These are phyloP conservation scores for Oryza nivara DNA, from an alignment of 176 grass and related monocot genomes.

Conservation along the genomic window DNA sequence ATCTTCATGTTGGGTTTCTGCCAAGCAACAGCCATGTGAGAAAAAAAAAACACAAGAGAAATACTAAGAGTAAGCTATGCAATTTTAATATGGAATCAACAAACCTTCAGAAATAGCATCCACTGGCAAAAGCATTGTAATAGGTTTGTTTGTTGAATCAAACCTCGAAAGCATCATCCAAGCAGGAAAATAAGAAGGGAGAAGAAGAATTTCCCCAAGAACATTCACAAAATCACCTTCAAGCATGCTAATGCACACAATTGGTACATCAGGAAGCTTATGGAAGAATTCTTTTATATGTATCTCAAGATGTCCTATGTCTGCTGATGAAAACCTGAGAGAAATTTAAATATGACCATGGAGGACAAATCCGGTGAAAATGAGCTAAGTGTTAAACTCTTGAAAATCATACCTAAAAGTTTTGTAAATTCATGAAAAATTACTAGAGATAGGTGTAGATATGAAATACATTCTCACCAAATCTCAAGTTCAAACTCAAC, in stretches of 20 bases:
- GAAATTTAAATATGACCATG: conserved; percentile 22
- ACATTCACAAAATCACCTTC: conserved; percentile 69
- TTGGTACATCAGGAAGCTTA: conserved; percentile 69
- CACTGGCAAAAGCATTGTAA: conserved; percentile 78
- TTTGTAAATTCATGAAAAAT: too few relatives aligned
- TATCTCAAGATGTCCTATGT: conserved; percentile 66
- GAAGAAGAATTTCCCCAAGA: conserved; percentile 57
- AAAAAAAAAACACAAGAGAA: conserved; percentile 29
- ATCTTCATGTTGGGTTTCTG: conserved; percentile 59
- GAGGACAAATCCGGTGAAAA: too few relatives aligned
- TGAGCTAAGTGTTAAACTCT: too few relatives aligned
- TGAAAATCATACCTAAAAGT: too few relatives aligned
- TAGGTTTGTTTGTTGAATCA: conserved; percentile 65
- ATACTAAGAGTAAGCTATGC: conserved; percentile 24
- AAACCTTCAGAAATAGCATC: conserved; percentile 61
- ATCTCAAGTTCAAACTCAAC: too few relatives aligned
- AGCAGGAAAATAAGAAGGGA: conserved; percentile 61
- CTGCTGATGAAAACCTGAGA: conserved; percentile 54
- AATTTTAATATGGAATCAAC: conserved; percentile 17
- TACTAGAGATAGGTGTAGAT: too few relatives aligned
- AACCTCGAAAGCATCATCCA: conserved; percentile 92
- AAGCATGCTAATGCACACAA: conserved; percentile 92
- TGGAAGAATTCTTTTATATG: conserved; percentile 68
- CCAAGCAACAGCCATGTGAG: conserved; percentile 30
- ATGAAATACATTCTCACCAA: too few relatives aligned